Evolutionary conservation across 768 basidiomycete species (phyloP).

Genomic region (Suillus lakei): DNA sequence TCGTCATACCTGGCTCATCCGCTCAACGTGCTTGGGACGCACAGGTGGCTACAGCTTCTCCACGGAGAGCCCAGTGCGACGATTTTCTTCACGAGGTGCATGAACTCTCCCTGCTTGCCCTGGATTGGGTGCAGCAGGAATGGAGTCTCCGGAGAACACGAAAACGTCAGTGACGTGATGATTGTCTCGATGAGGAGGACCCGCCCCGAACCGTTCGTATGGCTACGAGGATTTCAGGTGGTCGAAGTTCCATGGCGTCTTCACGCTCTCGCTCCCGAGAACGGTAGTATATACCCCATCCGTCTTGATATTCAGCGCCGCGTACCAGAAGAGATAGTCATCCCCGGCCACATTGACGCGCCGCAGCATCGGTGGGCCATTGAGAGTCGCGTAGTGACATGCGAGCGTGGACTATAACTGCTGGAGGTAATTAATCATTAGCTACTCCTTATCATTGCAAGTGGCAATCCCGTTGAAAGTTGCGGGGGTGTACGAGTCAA

Average conservation of each 20-base stretch:
- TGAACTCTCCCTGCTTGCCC: constrained; percentile 67
- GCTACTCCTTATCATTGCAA: too few relatives aligned
- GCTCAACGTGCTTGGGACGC: constrained; percentile 11
- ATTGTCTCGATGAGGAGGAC: constrained; percentile 65
- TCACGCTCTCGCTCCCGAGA: constrained; percentile 68
- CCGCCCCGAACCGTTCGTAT: constrained; percentile 44
- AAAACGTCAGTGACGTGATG: constrained; percentile 72
- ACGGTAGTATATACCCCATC: constrained; percentile 76
- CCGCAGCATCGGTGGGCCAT: constrained; percentile 68
- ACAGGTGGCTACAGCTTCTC: constrained; percentile 58
- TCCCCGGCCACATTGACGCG: constrained; percentile 69
- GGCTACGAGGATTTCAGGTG: neutral
- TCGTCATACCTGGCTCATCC: neutral
- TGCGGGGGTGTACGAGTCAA: neutral
- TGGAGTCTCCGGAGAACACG: constrained; percentile 79
- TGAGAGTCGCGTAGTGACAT: constrained; percentile 76
- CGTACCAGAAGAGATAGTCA: constrained; percentile 80
- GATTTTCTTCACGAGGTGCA: constrained; percentile 75
- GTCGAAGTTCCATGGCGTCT: too few relatives aligned
- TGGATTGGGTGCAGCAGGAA: constrained; percentile 59
- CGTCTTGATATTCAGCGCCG: constrained; percentile 64
- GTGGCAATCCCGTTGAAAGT: too few relatives aligned
- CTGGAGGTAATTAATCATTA: too few relatives aligned
- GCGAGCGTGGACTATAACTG: constrained; percentile 26
- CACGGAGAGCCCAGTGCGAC: constrained; percentile 67